phyloP scores from a whole-genome alignment of 441 rosid genomes.

The Dalechampia spathulata region DNA sequence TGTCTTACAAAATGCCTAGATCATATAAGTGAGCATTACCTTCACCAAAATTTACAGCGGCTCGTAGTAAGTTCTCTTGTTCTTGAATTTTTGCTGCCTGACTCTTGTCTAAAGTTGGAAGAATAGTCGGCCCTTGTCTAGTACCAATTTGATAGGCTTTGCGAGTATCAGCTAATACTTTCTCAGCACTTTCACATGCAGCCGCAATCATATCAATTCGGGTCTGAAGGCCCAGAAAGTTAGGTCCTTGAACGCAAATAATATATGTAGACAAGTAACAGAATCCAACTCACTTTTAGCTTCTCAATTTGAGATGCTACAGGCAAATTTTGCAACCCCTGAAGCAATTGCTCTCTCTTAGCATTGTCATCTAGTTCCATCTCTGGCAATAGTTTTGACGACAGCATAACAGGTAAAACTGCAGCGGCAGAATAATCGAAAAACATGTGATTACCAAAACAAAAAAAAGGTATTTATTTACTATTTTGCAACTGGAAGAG shows the following conservation, averaged over 20 bases:
- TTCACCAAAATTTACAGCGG: slow-evolving; percentile 80
- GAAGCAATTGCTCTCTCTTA: slow-evolving; percentile 86
- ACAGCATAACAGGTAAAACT: slow-evolving; percentile 97
- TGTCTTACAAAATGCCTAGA: neutral
- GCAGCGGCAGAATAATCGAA: slow-evolving; percentile 17
- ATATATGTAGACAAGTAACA: neutral
- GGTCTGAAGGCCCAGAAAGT: slow-evolving; percentile 36
- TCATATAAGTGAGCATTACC: slow-evolving; percentile 31
- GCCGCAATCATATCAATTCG: slow-evolving; percentile 83
- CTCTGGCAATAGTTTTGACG: slow-evolving; percentile 86
- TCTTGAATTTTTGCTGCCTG: slow-evolving; percentile 90
- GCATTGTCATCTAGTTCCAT: slow-evolving; percentile 84
- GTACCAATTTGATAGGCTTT: slow-evolving; percentile 78
- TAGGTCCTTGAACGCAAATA: slow-evolving; percentile 5
- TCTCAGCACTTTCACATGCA: slow-evolving; percentile 95
- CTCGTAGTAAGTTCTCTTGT: slow-evolving; percentile 71
- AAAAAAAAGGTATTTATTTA: neutral
- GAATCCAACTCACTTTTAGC: slow-evolving; percentile 46
- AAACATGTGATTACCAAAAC: neutral
- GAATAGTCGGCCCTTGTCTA: slow-evolving; percentile 78
- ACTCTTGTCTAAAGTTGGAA: slow-evolving; percentile 81
- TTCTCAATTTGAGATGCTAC: slow-evolving; percentile 66
- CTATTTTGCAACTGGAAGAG: too few relatives aligned
- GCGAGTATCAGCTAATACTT: slow-evolving; percentile 75
- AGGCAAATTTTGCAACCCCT: slow-evolving; percentile 76